Percentiles rank a stretch among this genome's conserved stretches.
Evolutionary conservation across 2,329 filamentous ascomycete genomes (phyloP).

Genomic region (Ophidiomyces ophidiicola): DNA sequence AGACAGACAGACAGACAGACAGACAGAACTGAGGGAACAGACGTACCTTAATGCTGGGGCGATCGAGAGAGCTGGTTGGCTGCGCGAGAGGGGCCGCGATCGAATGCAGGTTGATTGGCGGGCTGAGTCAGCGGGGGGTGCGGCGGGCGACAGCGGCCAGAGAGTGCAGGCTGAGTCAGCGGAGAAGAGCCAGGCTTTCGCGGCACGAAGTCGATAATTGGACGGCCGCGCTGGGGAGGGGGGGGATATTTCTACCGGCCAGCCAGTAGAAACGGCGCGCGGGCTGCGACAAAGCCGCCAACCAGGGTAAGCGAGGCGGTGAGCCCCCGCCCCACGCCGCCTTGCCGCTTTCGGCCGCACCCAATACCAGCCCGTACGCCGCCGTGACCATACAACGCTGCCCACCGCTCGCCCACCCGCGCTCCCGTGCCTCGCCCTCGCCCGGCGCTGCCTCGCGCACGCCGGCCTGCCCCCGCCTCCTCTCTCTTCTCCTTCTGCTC

Average conservation of each 20-base stretch:
- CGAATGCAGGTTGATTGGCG: conserved; percentile 14
- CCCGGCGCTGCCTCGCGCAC: no score
- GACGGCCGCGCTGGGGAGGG: neutral
- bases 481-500: no score
- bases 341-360: neutral
- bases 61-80: conserved; percentile 10
- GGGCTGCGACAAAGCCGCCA: neutral
- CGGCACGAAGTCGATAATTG: conserved; percentile 10
- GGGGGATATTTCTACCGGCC: conserved; percentile 7
- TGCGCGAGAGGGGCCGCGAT: conserved; percentile 15
- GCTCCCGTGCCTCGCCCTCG: no score
- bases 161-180: conserved; percentile 1
- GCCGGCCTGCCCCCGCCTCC: no score
- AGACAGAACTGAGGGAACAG: no score
- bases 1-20: no score
- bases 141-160: neutral
- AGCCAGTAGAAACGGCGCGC: conserved; percentile 8
- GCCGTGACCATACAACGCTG: no score
- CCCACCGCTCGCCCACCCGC: no score
- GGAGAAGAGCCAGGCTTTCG: neutral
- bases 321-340: neutral
- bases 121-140: conserved; percentile 1
- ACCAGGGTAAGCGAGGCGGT: conserved; percentile 8
- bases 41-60: no score
- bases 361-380: no score